These are phyloP conservation scores for Chrysoporthe cubensis DNA, from an alignment of 2,329 filamentous ascomycete species.

Conservation along the genomic window DNA sequence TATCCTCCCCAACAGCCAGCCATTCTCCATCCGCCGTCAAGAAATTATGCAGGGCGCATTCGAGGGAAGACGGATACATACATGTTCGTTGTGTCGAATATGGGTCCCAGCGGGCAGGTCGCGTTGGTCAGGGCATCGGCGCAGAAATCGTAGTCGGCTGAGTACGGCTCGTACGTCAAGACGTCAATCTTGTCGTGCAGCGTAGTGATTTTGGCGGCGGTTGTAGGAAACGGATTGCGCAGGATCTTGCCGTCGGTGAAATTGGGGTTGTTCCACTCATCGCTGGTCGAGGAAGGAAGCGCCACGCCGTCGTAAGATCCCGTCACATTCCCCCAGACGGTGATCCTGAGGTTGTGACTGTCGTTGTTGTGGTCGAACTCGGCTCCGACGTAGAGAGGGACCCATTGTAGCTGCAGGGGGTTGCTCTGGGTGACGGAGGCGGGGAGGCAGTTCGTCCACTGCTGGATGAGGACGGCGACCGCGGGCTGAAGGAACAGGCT, in stretches of 20 bases:
- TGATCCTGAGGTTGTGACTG: slow-evolving; percentile 72
- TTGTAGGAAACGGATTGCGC: slow-evolving; percentile 55
- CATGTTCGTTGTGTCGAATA: slow-evolving; percentile 58
- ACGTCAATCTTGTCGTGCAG: slow-evolving; percentile 73
- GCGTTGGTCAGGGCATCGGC: slow-evolving; percentile 59
- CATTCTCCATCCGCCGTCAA: not conserved
- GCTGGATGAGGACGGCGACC: slow-evolving; percentile 67
- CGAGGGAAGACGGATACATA: slow-evolving; percentile 37
- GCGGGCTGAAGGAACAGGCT: slow-evolving; percentile 42
- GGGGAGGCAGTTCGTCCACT: slow-evolving; percentile 83
- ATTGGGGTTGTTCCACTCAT: slow-evolving; percentile 65
- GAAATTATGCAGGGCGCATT: not conserved
- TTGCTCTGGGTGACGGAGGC: slow-evolving; percentile 59
- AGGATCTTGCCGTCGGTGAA: slow-evolving; percentile 76
- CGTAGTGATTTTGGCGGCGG: slow-evolving; percentile 66
- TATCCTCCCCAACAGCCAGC: not conserved
- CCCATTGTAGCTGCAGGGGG: slow-evolving; percentile 75
- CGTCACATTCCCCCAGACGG: slow-evolving; percentile 88
- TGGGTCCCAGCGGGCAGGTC: slow-evolving; percentile 75
- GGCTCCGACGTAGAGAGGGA: slow-evolving; percentile 75
- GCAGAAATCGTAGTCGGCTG: slow-evolving; percentile 67
- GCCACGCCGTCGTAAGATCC: slow-evolving; percentile 64
- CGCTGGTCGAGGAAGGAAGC: slow-evolving; percentile 63
- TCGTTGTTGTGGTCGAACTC: slow-evolving; percentile 66
- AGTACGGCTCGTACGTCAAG: slow-evolving; percentile 75